phyloP scores from a whole-genome alignment of 139 green algal species.

The Chlamydomonas eustigma region DNA sequence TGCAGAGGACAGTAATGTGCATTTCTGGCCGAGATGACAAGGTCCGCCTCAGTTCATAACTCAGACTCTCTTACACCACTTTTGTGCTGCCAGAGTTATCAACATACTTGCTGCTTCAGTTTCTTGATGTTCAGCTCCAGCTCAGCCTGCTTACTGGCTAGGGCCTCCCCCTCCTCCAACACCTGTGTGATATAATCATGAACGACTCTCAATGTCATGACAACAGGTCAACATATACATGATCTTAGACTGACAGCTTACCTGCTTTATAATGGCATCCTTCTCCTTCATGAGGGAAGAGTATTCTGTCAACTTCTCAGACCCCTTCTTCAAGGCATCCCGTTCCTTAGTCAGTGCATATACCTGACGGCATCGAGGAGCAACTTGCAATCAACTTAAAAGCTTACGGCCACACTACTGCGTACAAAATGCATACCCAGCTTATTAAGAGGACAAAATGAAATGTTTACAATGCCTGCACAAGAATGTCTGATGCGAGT shows the following conservation, averaged over 20 bases:
- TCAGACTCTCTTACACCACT: too few relatives aligned
- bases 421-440: too few relatives aligned
- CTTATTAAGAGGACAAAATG: too few relatives aligned
- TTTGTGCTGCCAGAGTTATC: too few relatives aligned
- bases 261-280: slow-evolving; percentile 87
- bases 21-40: too few relatives aligned
- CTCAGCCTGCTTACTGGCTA: slow-evolving; percentile 74
- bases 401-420: too few relatives aligned
- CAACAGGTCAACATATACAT: background rate
- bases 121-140: slow-evolving; percentile 74
- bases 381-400: too few relatives aligned
- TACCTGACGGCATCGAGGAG: slow-evolving; percentile 64
- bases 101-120: slow-evolving; percentile 42
- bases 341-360: slow-evolving; percentile 91
- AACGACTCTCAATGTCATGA: too few relatives aligned
- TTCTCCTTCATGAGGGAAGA: slow-evolving; percentile 81
- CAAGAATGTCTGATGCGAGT: too few relatives aligned
- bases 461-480: too few relatives aligned
- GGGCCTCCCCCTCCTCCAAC: slow-evolving; percentile 66
- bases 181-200: slow-evolving; percentile 27
- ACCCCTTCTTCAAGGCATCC: slow-evolving; percentile 74
- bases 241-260: slow-evolving; percentile 25
- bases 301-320: slow-evolving; percentile 60
- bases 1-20: too few relatives aligned
- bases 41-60: too few relatives aligned